Evolutionary conservation across 306 rosid genomes (phyloP), one percentile per base, ranked within the genome.

Genomic region (Ormosia emarginata): DNA sequence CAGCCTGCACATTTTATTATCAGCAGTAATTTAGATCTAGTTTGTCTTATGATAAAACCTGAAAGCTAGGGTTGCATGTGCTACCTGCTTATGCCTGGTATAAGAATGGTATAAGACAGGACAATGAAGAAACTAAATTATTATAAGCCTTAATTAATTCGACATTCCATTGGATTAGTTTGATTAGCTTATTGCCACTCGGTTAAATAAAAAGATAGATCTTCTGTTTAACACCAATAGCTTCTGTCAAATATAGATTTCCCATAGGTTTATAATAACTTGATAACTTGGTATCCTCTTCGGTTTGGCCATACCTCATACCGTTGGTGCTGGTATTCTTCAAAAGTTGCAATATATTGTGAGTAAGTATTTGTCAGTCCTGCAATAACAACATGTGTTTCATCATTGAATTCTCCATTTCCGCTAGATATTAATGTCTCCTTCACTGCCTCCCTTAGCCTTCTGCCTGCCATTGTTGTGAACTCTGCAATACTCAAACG

Each of bases 291-390:
- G 29, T 14, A 56, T 70, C 46, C 62, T 41, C 55, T 17, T 64
- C 5, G 13, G 49, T 78, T 66, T 9, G 24, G 8, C 8, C 29
- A 40, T 85, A 92, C 94, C 94, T 94, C 97, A 12, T 92, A 94
- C 58, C 95, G 89, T 75, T 94, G 97, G 33, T 92, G 95, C 6
- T 73, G 10, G 81, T 88, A 92, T 81, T 94, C 97, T 85, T 94
- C 94, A 13, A 90, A 85, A 47, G 98, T 92, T 17, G 97, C 88
- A 65, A 94, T 80, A 79, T 94, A 92, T 41, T 92, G 97, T 1
- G 97, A 94, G 65, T 92, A 94, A 50, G 97, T 88, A 83, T 94
- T 92, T 52, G 98, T 90, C 52, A 94, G 90, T 77, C 98, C 94
- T 41, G 97, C 98, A 52, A 94, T 88, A 37, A 92, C 88, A 17